Conservation (phyloP, 768 basidiomycete species). For the Mrakia frigida region DNA sequence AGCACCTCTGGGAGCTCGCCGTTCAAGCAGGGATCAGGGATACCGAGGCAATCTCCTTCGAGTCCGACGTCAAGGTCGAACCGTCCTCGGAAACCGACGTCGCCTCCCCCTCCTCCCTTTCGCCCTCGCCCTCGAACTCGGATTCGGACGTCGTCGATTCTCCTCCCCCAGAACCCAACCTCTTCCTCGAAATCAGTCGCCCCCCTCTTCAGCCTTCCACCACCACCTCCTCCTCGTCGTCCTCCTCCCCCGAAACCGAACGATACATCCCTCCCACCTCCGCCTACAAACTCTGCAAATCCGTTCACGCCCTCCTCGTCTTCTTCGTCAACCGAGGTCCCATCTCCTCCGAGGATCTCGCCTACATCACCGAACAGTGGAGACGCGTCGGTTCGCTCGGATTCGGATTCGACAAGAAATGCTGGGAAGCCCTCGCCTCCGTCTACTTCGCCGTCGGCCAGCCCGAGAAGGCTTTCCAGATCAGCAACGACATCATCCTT, state of each 20-base stretch:
- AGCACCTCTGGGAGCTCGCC: neutral
- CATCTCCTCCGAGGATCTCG: neutral
- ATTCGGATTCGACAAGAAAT: constrained; percentile 7
- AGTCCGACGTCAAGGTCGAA: neutral
- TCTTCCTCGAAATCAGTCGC: neutral
- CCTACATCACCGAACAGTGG: constrained; percentile 20
- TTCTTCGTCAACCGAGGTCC: neutral
- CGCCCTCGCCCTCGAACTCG: neutral
- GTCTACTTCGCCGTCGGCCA: constrained; percentile 14
- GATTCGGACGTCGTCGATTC: neutral
- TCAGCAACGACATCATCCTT: constrained; percentile 20
- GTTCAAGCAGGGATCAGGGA: neutral
- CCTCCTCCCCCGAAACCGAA: neutral
- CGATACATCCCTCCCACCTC: neutral
- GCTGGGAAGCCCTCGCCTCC: constrained; percentile 9
- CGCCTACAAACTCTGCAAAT: neutral
- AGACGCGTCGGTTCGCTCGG: constrained; percentile 9
- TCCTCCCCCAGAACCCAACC: neutral
- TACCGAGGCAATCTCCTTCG: neutral
- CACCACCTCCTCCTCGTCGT: neutral
- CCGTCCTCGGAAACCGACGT: neutral
- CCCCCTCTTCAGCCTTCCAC: neutral
- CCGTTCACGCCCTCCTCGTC: neutral
- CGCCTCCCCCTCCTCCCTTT: neutral
- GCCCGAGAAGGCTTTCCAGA: constrained; percentile 21